Conservation (phyloP, 495 filamentous ascomycete species). For the Cudoniella acicularis region DNA sequence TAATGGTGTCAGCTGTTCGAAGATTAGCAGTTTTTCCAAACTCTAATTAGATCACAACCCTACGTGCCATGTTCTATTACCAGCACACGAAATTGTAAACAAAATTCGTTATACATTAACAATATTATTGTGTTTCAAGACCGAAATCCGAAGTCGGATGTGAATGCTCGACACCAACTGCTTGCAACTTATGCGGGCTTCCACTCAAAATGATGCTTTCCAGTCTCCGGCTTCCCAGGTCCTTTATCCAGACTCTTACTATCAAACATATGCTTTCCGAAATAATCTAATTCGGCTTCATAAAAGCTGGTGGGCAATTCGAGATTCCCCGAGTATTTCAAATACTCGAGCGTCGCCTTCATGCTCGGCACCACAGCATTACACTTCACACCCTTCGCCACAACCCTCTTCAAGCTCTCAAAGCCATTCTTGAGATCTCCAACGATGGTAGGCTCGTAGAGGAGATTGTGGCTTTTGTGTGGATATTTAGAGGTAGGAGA, state of each 20-base stretch:
- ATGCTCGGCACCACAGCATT: conserved; percentile 64
- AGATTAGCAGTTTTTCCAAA: no score
- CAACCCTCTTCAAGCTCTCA: conserved; percentile 51
- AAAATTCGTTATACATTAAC: no score
- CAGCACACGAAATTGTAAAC: no score
- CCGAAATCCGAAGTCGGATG: no score
- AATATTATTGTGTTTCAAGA: no score
- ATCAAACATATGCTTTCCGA: conserved; percentile 69
- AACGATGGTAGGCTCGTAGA: conserved; percentile 46
- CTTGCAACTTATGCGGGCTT: conserved; percentile 37
- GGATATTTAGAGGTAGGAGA: neutral
- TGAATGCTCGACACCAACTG: no score
- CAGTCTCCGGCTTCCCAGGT: conserved; percentile 43
- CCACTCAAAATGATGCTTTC: conserved; percentile 56
- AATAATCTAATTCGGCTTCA: conserved; percentile 74
- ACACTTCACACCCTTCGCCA: conserved; percentile 51
- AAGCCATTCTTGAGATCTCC: conserved; percentile 51
- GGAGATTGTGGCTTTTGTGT: conserved; percentile 35
- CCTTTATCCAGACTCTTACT: conserved; percentile 37
- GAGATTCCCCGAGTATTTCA: conserved; percentile 59
- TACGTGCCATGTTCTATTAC: no score
- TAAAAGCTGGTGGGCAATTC: conserved; percentile 65
- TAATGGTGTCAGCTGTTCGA: no score
- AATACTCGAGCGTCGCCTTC: conserved; percentile 62
- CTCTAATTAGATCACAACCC: no score